Percentiles rank a stretch among this genome's conserved stretches.
Evolutionary conservation across 441 rosid genomes (phyloP).

Genomic region (Mallotus japonicus): DNA sequence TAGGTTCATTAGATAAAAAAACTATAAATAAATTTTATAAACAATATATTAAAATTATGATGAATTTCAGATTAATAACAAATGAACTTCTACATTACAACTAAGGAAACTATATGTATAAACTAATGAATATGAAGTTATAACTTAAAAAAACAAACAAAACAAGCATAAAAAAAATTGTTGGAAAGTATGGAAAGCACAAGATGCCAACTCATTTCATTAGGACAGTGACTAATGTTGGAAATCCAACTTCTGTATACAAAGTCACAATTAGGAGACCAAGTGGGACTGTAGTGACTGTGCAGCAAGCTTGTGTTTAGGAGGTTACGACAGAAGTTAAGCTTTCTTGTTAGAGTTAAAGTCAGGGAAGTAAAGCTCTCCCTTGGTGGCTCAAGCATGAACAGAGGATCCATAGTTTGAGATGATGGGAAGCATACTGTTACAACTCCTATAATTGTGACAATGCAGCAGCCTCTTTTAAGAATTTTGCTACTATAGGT

Average conservation of each 20-base stretch:
- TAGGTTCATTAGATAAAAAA: too few relatives aligned
- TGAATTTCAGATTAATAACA: too few relatives aligned
- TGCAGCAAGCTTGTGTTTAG: slow-evolving; percentile 62
- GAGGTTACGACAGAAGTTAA: slow-evolving; percentile 46
- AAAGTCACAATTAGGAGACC: slow-evolving; percentile 46
- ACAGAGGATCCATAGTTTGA: slow-evolving; percentile 67
- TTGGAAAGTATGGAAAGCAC: slow-evolving; percentile 29
- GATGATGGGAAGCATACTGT: slow-evolving; percentile 65
- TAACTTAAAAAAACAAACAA: too few relatives aligned
- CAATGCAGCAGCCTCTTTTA: slow-evolving; percentile 80
- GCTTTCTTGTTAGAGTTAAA: slow-evolving; percentile 53
- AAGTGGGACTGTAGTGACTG: slow-evolving; percentile 43
- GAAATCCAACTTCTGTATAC: slow-evolving; percentile 48
- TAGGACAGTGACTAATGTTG: slow-evolving; percentile 71
- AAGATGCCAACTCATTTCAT: slow-evolving; percentile 45
- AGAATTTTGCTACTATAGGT: slow-evolving; percentile 18
- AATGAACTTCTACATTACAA: too few relatives aligned
- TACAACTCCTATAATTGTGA: slow-evolving; percentile 66
- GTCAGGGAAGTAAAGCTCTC: slow-evolving; percentile 44
- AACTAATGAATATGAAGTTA: too few relatives aligned
- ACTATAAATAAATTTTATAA: too few relatives aligned
- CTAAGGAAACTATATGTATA: too few relatives aligned
- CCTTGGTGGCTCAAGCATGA: slow-evolving; percentile 51
- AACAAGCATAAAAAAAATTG: too few relatives aligned
- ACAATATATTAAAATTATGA: too few relatives aligned